These are phyloP conservation scores for Fusarium nodosum DNA, from an alignment of 2,329 filamentous ascomycete species.

Conservation along the genomic window DNA sequence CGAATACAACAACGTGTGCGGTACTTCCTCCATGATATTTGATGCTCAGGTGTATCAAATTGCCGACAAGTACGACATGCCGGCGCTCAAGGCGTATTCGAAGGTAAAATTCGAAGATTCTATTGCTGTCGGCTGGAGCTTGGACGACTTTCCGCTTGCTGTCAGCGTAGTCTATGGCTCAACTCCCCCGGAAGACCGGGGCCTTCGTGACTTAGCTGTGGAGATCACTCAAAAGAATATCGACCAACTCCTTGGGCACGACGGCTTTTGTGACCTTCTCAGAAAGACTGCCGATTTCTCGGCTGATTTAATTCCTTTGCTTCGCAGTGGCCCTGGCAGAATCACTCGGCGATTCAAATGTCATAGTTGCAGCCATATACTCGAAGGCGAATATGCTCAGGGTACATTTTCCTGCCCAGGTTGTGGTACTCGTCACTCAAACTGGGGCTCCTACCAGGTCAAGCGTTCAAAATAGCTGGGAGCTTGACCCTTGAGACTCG, in stretches of 20 bases:
- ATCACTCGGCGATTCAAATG: too few species aligned
- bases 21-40: slow-evolving; percentile 6
- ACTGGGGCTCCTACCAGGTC: too few species aligned
- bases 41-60: slow-evolving; percentile 24
- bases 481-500: too few species aligned
- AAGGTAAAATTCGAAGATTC: neutral
- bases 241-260: fast-evolving
- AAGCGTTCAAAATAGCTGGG: too few species aligned
- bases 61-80: slow-evolving; percentile 13
- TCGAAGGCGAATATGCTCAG: too few species aligned
- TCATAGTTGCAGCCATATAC: too few species aligned
- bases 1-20: neutral
- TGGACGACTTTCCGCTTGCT: slow-evolving; percentile 7
- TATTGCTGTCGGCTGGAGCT: neutral
- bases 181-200: neutral
- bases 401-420: too few species aligned
- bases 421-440: too few species aligned
- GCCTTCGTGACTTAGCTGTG: slow-evolving; percentile 12
- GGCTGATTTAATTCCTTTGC: slow-evolving; percentile 9
- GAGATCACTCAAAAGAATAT: neutral
- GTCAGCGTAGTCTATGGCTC: neutral
- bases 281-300: slow-evolving; percentile 1
- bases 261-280: neutral
- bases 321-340: neutral
- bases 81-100: neutral